Evolutionary conservation across 257 asterid genomes (phyloP), one percentile per base, ranked within the genome.

Genomic region (Petunia axillaris): DNA sequence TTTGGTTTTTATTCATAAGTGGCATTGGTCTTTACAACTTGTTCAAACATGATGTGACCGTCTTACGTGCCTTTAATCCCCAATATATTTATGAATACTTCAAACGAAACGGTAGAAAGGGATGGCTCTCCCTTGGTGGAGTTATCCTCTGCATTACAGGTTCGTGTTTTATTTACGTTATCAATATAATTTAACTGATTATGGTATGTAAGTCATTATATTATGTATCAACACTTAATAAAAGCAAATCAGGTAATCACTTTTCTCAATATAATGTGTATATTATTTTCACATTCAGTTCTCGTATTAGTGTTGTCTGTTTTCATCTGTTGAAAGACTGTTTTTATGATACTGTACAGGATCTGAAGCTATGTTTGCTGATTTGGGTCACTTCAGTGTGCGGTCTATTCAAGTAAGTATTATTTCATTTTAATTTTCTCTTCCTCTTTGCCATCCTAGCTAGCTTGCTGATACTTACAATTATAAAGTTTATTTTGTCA

Each of bases 321-420:
- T 25, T 25, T 25, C 25, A 25, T 25, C 25, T 25, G 25, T 25
- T 25, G 25, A 25, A 25, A 25, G 25, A 25, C 25, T 25, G 25
- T 25, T 25, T 25, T 25, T 25, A 25, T 25, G 25, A 25, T 25
- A 25, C 25, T 25, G 25, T 58, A n/a, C 82, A 90, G 97, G 97
- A 46, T 77, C 96, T 0, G 97, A 93, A 76, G 95, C 97, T 80
- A 91, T 93, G 95, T 91, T 93, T 78, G 97, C 93, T 5, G 94
- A 93, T 84, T 85, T 93, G 38, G 96, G 96, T 10, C 96, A 93
- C 78, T 93, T 93, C 54, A 91, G 66, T 38, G 89, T 91, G 9
- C 88, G 67, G 0, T 90, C 94, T 0, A 62, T 92, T 15, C 96
- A 92, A 88, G 94, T 92, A 83, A 79, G 85, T 10, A 3, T 68